Evolutionary conservation across 2,329 filamentous ascomycete species (phyloP).

Genomic region (Fusarium sp.): DNA sequence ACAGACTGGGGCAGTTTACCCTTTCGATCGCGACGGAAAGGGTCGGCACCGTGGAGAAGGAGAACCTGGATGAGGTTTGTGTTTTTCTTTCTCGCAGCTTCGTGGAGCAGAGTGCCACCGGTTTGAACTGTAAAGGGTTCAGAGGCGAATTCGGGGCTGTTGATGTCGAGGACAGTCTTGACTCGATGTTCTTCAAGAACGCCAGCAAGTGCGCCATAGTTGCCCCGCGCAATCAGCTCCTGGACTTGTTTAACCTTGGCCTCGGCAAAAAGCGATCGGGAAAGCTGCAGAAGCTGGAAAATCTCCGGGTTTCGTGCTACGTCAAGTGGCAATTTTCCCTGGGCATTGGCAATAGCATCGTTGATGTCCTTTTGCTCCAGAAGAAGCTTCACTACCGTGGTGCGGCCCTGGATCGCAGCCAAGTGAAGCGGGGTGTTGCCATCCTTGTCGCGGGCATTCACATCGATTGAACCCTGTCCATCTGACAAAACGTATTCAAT

Average conservation of each 20-base stretch:
- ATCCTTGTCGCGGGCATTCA: slow-evolving; percentile 92
- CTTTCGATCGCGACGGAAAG: slow-evolving; percentile 93
- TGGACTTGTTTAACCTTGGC: slow-evolving; percentile 88
- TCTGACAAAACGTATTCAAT: slow-evolving; percentile 94
- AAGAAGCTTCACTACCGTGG: slow-evolving; percentile 83
- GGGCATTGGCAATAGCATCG: slow-evolving; percentile 86
- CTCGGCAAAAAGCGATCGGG: slow-evolving; percentile 90
- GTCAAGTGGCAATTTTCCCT: slow-evolving; percentile 88
- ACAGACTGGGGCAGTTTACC: slow-evolving; percentile 96
- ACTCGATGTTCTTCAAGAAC: slow-evolving; percentile 87
- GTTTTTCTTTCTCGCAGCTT: slow-evolving; percentile 90
- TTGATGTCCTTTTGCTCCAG: slow-evolving; percentile 88
- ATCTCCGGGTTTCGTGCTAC: slow-evolving; percentile 93
- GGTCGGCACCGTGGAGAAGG: slow-evolving; percentile 93
- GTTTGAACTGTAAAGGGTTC: slow-evolving; percentile 81
- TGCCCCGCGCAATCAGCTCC: slow-evolving; percentile 76
- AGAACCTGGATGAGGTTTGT: slow-evolving; percentile 89
- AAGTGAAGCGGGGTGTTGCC: slow-evolving; percentile 95
- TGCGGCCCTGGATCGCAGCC: slow-evolving; percentile 84
- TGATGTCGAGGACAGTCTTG: slow-evolving; percentile 90
- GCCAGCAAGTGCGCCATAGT: slow-evolving; percentile 83
- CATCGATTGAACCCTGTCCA: slow-evolving; percentile 75
- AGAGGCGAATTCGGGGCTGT: slow-evolving; percentile 88
- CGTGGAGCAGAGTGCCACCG: slow-evolving; percentile 93
- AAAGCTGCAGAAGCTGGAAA: slow-evolving; percentile 93